A percentile compares a stretch with the other conserved stretches of the same genome.
These are phyloP conservation scores for Meyerozyma athensensis DNA, from an alignment of 1,139 yeast genomes.

Conservation along the genomic window DNA sequence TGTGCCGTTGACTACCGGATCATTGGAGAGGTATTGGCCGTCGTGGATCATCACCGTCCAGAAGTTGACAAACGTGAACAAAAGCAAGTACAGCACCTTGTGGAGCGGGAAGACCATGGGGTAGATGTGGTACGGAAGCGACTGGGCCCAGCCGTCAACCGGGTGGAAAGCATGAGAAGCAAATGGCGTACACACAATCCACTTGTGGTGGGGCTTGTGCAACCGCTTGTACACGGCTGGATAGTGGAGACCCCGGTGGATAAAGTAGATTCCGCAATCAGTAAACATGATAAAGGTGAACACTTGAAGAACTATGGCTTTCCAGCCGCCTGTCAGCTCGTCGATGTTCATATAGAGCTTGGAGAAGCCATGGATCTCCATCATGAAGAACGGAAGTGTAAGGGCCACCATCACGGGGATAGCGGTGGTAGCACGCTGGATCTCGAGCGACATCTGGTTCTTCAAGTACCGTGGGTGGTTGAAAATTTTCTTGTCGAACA, in stretches of 20 bases:
- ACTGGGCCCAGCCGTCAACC: conserved; percentile 89
- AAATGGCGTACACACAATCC: conserved; percentile 98
- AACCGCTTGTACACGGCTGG: conserved; percentile 77
- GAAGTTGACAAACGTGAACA: conserved; percentile 88
- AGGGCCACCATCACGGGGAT: conserved; percentile 85
- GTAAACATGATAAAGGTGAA: conserved; percentile 85
- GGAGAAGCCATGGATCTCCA: conserved; percentile 82
- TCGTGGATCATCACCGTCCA: conserved; percentile 99
- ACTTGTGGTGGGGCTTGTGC: conserved; percentile 99
- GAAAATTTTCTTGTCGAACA: conserved; percentile 84
- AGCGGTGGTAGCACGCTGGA: conserved; percentile 69
- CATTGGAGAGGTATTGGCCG: conserved; percentile 90
- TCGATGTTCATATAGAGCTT: conserved; percentile 63
- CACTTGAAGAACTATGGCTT: conserved; percentile 58
- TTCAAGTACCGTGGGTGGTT: conserved; percentile 95
- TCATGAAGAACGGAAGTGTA: conserved; percentile 84
- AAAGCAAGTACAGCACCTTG: conserved; percentile 71
- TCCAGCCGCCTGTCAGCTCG: conserved; percentile 66
- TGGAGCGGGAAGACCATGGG: conserved; percentile 91
- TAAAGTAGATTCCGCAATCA: conserved; percentile 85
- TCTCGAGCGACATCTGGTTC: conserved; percentile 84
- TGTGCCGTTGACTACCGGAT: conserved; percentile 92
- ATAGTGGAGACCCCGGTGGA: conserved; percentile 92
- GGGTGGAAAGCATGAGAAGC: conserved; percentile 99
- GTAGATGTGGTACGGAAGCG: conserved; percentile 86